phyloP scores from a whole-genome alignment of 768 basidiomycete genomes.

The Rhizopogon vinicolor region DNA sequence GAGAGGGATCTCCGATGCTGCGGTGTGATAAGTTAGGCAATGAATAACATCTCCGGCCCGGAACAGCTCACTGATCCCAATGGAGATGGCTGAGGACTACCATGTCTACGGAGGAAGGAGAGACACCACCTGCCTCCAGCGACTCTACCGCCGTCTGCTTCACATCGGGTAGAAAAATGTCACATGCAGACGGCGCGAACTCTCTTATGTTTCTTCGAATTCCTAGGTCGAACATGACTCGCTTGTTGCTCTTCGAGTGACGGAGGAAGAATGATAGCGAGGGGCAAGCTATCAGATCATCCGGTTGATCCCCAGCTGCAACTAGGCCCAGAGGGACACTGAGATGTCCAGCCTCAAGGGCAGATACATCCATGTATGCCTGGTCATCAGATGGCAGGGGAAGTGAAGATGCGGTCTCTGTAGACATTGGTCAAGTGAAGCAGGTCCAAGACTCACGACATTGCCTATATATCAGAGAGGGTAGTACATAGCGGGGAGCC shows the following conservation, averaged over 20 bases:
- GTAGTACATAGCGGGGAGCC: background rate
- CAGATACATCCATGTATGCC: slow-evolving; percentile 50
- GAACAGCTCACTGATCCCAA: slow-evolving; percentile 41
- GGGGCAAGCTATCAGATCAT: slow-evolving; percentile 30
- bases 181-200: slow-evolving; percentile 19
- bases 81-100: slow-evolving; percentile 49
- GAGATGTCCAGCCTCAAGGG: slow-evolving; percentile 48
- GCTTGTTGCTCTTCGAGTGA: slow-evolving; percentile 37
- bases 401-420: slow-evolving; percentile 14
- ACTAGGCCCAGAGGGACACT: slow-evolving; percentile 32
- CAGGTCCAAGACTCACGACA: background rate
- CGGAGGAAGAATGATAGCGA: slow-evolving; percentile 49
- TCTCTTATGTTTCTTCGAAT: slow-evolving; percentile 43
- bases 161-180: slow-evolving; percentile 22
- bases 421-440: background rate
- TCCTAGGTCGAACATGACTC: slow-evolving; percentile 54
- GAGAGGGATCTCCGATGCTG: slow-evolving; percentile 37
- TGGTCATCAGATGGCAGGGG: slow-evolving; percentile 39
- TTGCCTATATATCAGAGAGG: background rate
- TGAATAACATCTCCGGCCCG: slow-evolving; percentile 35
- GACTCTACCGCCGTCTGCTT: slow-evolving; percentile 34
- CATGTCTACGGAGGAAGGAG: slow-evolving; percentile 36
- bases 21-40: slow-evolving; percentile 37
- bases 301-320: slow-evolving; percentile 30
- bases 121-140: slow-evolving; percentile 39